These are phyloP conservation scores for Tolypocladium ophioglossoides DNA, from an alignment of 2,329 filamentous ascomycete species.

Conservation along the genomic window DNA sequence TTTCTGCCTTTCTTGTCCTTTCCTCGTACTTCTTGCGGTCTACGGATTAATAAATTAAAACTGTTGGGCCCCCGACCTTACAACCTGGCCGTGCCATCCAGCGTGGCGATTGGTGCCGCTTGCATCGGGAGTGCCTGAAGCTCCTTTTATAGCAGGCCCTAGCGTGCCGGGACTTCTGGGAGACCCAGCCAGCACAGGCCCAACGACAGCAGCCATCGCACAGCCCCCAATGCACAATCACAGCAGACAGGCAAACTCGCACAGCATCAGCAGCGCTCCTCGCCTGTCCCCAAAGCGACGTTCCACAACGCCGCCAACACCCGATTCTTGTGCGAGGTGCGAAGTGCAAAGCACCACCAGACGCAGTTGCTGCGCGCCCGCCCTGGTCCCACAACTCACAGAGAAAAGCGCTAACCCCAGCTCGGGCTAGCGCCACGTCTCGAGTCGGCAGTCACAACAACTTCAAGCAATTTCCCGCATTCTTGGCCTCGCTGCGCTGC, in stretches of 20 bases:
- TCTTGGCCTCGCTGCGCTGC: slow-evolving; percentile 8
- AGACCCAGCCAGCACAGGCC: background rate
- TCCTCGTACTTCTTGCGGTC: background rate
- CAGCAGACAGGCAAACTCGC: background rate
- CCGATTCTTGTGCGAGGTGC: background rate
- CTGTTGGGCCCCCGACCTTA: background rate
- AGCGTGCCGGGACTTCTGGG: background rate
- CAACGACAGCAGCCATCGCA: background rate
- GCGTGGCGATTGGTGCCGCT: background rate
- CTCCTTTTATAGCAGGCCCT: background rate
- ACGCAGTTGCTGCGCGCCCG: background rate
- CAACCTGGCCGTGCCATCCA: background rate
- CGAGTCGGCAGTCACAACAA: slow-evolving; percentile 17
- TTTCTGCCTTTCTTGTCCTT: background rate
- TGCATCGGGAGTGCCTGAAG: background rate
- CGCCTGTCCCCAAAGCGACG: background rate
- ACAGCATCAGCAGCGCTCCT: background rate
- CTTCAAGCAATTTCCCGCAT: slow-evolving; percentile 26
- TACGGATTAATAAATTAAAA: too few species aligned
- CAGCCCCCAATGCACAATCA: background rate
- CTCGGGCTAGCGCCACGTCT: slow-evolving; percentile 10
- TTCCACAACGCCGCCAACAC: background rate
- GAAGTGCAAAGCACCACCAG: background rate
- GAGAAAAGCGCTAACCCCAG: slow-evolving; percentile 4
- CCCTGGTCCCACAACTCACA: background rate